Percentiles rank a stretch among this genome's conserved stretches.
These are phyloP conservation scores for Cordyceps tenuipes DNA, from an alignment of 2,329 filamentous ascomycete genomes.

Conservation along the genomic window DNA sequence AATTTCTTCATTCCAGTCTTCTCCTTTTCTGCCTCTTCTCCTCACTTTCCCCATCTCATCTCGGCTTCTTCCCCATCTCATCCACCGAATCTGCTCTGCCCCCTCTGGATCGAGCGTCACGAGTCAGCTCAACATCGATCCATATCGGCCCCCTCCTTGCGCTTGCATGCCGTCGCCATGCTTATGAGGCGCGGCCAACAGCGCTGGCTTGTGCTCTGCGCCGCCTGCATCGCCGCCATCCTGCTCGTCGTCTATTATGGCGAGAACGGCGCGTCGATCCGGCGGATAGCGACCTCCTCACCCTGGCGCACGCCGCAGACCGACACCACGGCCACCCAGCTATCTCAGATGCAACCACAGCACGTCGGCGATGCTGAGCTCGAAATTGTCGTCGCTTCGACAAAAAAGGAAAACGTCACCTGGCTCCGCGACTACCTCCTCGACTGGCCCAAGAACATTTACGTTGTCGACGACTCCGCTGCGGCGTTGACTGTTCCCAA, in stretches of 20 bases:
- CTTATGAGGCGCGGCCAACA: conserved; percentile 1
- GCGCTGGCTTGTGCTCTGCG: conserved; percentile 7
- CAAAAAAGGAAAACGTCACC: conserved; percentile 24
- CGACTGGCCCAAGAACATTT: conserved; percentile 44
- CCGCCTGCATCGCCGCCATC: neutral
- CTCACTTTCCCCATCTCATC: neutral
- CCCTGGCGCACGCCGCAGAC: neutral
- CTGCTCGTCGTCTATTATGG: neutral
- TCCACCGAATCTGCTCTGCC: neutral
- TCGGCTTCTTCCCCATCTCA: neutral
- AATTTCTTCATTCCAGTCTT: neutral
- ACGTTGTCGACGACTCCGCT: conserved; percentile 42
- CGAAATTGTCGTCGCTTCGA: conserved; percentile 27
- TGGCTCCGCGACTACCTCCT: conserved; percentile 35
- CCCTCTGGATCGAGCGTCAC: neutral
- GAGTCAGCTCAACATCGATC: neutral
- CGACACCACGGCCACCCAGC: neutral
- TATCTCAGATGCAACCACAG: neutral
- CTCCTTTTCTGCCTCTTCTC: neutral
- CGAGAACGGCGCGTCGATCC: neutral
- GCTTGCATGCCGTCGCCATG: neutral
- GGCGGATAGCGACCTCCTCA: neutral
- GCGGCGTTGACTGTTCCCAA: conserved; percentile 39
- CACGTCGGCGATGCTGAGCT: conserved; percentile 21
- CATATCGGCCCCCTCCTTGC: neutral